Evolutionary conservation across 495 filamentous ascomycete species (phyloP), one percentile per base, ranked within the genome.

Genomic region (Xylaria flabelliformis): DNA sequence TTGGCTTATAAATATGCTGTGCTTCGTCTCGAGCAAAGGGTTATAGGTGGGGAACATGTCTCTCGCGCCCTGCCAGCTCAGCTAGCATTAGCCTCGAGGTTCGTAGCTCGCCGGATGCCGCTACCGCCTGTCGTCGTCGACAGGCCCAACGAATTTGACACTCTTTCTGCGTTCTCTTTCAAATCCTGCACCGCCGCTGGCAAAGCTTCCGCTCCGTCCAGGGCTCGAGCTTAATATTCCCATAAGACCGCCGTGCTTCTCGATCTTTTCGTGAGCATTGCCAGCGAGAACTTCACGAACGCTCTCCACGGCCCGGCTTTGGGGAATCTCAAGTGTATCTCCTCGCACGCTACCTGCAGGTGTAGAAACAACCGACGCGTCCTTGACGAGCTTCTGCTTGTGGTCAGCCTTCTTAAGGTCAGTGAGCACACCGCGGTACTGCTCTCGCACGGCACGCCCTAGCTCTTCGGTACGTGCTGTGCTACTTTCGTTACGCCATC

Each of bases 281-380:
- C 74, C 74, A 3, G 64, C 56, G 32, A 85, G 75, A 32, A 83
- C 73, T 71, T 86, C 85, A 12, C 86, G 71, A 19, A 85, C 87
- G 34, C 79, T 85, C 67, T 88, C 86, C 0, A 89, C 87, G 0
- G 87, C 87, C 62, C 80, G 82, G 72, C 86, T 88, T 77, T 88
- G 85, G 44, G 81, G 80, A 2, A 85, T 80, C 32, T 83, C 83
- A 59, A 84, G 69, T 0, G 72, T 76, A 62, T 86, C 84, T 32
- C 77, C 76, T 58, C 75, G 70, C 36, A 78, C 73, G 2, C 70
- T 64, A 42, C 26, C 72, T 34, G 17, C 19, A 10, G 71, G 71
- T 64, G 65, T 71, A n/a, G 70, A 48, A 21, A 70, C 42, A 34
- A 51, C 29, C 15, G 72, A 71, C 48, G 67, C 17, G 3, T 61